Base-by-base conservation (phyloP, 345 rosid species). In the Syzygium jambos region DNA sequence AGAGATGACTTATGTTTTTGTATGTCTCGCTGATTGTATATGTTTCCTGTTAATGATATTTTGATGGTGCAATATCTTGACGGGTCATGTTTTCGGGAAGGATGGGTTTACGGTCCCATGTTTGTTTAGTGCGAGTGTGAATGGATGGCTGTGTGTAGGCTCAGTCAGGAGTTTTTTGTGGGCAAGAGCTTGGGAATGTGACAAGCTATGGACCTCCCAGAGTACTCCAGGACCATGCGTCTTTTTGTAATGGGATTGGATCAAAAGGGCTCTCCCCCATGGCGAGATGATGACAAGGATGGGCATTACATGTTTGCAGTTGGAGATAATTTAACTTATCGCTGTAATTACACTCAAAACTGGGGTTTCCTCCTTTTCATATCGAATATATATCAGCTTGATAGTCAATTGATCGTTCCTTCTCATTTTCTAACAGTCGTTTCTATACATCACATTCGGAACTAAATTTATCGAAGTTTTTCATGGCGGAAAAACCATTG, bases 221-320 rank as follows among this genome's bases (percentile, higher is more conserved):
- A 91, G 89, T 90, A 88, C 93, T 78, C 68, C 89, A 89, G 19
- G 94, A 93, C 86, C 91, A 91, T 88, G 88, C 93, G 91, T 91
- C 87, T 93, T 77, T 93, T 91, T 91, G 89, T 92, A 46, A 95
- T 90, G 89, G 95, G 95, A 89, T 89, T 93, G 90, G 89, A 92
- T 92, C 92, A 90, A 89, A 95, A 91, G 86, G 92, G 94, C 90
- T 91, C 93, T 89, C 95, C 95, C 95, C 96, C 92, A 41, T 90
- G 96, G 95, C 94, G 93, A 89, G 92, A 91, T 27, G 96, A 93
- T 92, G 95, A 94, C 94, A 95, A 95, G 92, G 97, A 95, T 89
- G 97, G 96, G 56, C 95, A 93, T 92, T 95, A 92, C 93, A 88
- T 92, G 91, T 95, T 94, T 92, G 93, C 92, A 30, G 89, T 93